These are phyloP conservation scores for Cryptococcus sp. DNA, from an alignment of 1,284 basidiomycete genomes.

Conservation along the genomic window DNA sequence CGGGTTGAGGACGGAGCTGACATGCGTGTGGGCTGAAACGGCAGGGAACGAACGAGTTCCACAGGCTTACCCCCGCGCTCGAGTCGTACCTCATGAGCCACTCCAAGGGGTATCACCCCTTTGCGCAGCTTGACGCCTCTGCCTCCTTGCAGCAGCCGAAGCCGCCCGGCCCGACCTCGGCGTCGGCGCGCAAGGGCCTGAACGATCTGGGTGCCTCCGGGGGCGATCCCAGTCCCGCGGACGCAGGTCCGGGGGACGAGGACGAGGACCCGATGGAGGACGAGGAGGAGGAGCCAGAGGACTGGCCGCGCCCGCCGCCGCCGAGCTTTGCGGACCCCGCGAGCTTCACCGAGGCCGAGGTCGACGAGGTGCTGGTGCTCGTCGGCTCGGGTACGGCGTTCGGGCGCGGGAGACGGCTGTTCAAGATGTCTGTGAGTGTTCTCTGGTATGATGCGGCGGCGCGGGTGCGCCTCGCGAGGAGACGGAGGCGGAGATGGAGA, in stretches of 20 bases:
- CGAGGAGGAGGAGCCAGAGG: constrained; percentile 9
- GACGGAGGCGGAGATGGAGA: too few species aligned
- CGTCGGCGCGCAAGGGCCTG: background rate
- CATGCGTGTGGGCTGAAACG: too few species aligned
- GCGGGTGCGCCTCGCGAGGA: too few species aligned
- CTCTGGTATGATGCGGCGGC: too few species aligned
- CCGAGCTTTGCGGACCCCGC: constrained; percentile 39
- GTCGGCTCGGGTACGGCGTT: constrained; percentile 6
- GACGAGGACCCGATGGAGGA: constrained; percentile 17
- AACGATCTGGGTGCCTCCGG: background rate
- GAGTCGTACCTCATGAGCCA: constrained; percentile 63
- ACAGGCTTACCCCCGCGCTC: constrained; percentile 62
- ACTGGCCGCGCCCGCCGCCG: constrained; percentile 32
- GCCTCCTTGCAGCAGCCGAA: too few species aligned
- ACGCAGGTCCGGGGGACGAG: background rate
- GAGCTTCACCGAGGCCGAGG: constrained; percentile 12
- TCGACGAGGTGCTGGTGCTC: constrained; percentile 33
- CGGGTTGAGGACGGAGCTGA: too few species aligned
- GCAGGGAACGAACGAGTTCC: constrained; percentile 73
- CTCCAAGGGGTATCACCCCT: constrained; percentile 42
- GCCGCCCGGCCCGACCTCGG: too few species aligned
- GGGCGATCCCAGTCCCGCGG: too few species aligned
- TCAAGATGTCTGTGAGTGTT: constrained; percentile 22
- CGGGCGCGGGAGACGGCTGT: constrained; percentile 7
- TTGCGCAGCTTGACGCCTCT: constrained; percentile 22